Conservation (phyloP, 345 rosid genomes). For the Eucalyptus grandis region DNA sequence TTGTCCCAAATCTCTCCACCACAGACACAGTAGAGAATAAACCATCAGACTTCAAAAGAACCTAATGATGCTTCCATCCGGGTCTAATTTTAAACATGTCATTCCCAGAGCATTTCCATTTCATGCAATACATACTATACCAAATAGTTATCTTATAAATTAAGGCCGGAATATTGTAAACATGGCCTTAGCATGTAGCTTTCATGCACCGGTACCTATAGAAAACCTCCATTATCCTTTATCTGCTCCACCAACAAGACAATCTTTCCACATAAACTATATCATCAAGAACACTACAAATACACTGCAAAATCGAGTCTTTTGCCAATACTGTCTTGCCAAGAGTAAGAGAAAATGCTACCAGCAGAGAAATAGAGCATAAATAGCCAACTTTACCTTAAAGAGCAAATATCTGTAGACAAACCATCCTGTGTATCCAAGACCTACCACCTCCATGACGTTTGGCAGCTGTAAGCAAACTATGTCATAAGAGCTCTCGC, state of each 20-base stretch:
- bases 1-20: neutral
- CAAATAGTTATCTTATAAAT: neutral
- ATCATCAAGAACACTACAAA: neutral
- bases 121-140: neutral
- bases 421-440: constrained; percentile 98
- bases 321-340: neutral
- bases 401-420: constrained; percentile 97
- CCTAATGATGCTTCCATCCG: neutral
- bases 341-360: neutral
- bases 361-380: neutral
- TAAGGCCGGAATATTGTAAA: neutral
- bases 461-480: constrained; percentile 52
- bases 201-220: neutral
- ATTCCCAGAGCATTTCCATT: neutral
- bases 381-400: constrained; percentile 42
- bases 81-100: neutral
- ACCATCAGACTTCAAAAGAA: neutral
- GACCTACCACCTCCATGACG: constrained; percentile 87
- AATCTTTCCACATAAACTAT: neutral
- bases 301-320: neutral
- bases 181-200: neutral
- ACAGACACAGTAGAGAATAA: neutral
- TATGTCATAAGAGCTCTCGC: neutral
- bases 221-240: neutral
- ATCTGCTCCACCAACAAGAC: neutral